phyloP scores from a whole-genome alignment of 1,284 basidiomycete species.

The Ganoderma sp. region DNA sequence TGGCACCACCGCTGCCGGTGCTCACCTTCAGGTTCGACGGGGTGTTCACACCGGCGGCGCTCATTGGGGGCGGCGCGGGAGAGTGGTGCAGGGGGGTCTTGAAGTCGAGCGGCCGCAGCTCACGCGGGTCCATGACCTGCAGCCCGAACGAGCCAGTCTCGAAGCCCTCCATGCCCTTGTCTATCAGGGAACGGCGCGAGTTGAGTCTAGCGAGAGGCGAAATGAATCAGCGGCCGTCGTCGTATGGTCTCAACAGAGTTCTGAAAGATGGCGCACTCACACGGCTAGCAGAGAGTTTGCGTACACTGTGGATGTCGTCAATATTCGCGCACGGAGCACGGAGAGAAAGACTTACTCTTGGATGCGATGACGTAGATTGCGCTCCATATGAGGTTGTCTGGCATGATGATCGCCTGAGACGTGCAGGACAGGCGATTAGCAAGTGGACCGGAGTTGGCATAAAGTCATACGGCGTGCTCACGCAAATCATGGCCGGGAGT shows the following conservation, averaged over 20 bases:
- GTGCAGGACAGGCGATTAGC: neutral
- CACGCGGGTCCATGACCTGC: neutral
- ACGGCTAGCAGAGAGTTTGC: slow-evolving; percentile 14
- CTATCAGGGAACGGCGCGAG: slow-evolving; percentile 9
- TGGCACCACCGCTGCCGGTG: neutral
- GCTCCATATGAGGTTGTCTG: slow-evolving; percentile 4
- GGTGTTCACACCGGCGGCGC: neutral
- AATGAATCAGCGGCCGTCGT: neutral
- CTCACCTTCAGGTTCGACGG: slow-evolving; percentile 5
- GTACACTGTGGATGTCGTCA: neutral
- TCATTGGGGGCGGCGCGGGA: neutral
- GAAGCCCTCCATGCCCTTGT: slow-evolving; percentile 10
- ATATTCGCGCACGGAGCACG: neutral
- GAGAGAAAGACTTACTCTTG: slow-evolving; percentile 5
- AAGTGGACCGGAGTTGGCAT: too few relatives aligned
- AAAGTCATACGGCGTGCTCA: neutral
- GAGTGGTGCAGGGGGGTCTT: neutral
- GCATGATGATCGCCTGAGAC: neutral
- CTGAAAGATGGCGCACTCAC: neutral
- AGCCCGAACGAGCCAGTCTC: slow-evolving; percentile 19
- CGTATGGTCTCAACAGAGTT: too few relatives aligned
- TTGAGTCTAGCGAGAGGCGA: slow-evolving; percentile 7
- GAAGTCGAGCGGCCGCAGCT: neutral
- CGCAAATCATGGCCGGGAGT: neutral
- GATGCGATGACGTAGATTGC: neutral